phyloP scores from a whole-genome alignment of 148 eudicot genomes.

The Silene uniflora region DNA sequence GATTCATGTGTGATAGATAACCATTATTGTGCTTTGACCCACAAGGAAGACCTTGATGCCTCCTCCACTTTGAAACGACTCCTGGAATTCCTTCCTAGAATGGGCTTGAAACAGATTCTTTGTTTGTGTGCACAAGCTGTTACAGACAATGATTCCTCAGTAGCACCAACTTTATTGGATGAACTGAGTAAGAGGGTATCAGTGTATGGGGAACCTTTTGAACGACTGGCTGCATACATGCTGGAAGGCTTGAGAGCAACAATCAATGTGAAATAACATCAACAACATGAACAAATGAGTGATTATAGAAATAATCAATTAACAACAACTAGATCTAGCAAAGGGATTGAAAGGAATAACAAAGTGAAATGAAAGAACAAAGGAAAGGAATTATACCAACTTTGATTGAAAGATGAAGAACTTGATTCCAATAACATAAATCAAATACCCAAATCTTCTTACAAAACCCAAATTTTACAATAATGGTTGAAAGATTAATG shows the following conservation, averaged over 20 bases:
- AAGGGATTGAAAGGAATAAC: too few relatives aligned
- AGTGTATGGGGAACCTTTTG: conserved; percentile 62
- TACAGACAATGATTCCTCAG: conserved; percentile 37
- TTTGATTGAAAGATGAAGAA: too few relatives aligned
- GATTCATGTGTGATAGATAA: conserved; percentile 40
- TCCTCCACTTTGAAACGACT: conserved; percentile 27
- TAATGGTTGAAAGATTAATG: too few relatives aligned
- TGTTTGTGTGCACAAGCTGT: conserved; percentile 59
- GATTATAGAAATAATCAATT: too few relatives aligned
- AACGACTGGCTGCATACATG: conserved; percentile 83
- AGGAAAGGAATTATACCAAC: too few relatives aligned
- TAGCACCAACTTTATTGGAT: conserved; percentile 42
- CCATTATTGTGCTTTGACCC: conserved; percentile 37
- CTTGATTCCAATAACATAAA: too few relatives aligned
- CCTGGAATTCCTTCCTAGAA: conserved; percentile 37
- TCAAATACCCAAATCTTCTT: too few relatives aligned
- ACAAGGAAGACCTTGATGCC: conserved; percentile 29
- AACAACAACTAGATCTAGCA: too few relatives aligned
- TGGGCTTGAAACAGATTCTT: conserved; percentile 63
- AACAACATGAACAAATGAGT: too few relatives aligned
- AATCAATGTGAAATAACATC: too few relatives aligned
- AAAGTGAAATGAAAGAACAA: too few relatives aligned
- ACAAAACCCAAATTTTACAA: too few relatives aligned
- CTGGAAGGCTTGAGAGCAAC: conserved; percentile 80
- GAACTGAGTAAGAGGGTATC: conserved; percentile 62